Evolutionary conservation across 345 rosid genomes (phyloP).

Genomic region (Eutrema japonicum): DNA sequence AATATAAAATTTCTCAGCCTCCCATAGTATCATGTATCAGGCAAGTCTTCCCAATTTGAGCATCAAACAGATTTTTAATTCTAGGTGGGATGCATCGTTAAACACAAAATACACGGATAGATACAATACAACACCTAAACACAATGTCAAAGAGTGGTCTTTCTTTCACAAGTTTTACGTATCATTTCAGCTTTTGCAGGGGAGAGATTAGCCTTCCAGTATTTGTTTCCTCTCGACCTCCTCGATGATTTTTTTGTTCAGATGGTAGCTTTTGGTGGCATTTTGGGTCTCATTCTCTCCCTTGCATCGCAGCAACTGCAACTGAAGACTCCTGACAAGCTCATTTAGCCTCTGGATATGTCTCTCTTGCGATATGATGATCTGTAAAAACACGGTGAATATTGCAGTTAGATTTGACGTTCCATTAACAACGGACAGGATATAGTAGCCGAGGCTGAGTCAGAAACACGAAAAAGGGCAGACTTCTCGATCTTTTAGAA

Average conservation of each 20-base stretch:
- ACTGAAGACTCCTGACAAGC: conserved; percentile 60
- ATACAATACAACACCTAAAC: conserved; percentile 19
- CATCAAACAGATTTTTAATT: not conserved
- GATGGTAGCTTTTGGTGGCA: conserved; percentile 39
- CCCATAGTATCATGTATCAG: no score
- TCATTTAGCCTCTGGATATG: conserved; percentile 74
- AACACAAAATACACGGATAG: not conserved
- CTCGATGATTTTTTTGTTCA: conserved; percentile 57
- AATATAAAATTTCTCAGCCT: no score
- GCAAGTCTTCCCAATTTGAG: no score
- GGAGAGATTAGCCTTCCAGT: conserved; percentile 51
- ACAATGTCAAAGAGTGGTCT: conserved; percentile 22
- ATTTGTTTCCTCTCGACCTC: conserved; percentile 59
- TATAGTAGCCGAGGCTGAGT: not conserved
- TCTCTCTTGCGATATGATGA: conserved; percentile 78
- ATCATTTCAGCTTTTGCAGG: not conserved
- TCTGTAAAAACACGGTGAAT: conserved; percentile 47
- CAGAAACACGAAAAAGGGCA: not conserved
- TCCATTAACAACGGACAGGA: not conserved
- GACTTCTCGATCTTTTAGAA: not conserved
- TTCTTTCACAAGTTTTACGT: conserved; percentile 8
- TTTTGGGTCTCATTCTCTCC: conserved; percentile 47
- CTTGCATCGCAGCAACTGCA: conserved; percentile 60
- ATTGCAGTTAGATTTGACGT: conserved; percentile 3
- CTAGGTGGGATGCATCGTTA: not conserved